Evolutionary conservation across 495 filamentous ascomycete species (phyloP).

Genomic region (Aspergillus wentii): DNA sequence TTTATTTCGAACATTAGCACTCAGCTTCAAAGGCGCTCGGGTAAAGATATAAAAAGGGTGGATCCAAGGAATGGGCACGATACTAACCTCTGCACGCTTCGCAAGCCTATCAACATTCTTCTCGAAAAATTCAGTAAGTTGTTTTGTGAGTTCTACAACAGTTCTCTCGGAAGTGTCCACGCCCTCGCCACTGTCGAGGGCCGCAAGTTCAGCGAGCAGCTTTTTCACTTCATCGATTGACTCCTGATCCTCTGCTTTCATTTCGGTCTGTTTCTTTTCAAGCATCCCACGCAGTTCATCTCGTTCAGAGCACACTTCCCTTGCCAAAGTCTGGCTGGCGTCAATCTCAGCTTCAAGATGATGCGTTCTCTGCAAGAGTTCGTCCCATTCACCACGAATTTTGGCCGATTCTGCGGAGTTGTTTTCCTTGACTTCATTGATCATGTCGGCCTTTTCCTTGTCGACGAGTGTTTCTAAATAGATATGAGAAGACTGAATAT

Average conservation of each 20-base stretch:
- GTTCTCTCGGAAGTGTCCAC: constrained; percentile 32
- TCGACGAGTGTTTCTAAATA: constrained; percentile 38
- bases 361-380: constrained; percentile 31
- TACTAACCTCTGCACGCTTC: constrained; percentile 44
- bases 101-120: constrained; percentile 42
- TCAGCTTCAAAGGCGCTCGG: constrained; percentile 1
- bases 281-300: constrained; percentile 40
- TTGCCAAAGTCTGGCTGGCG: constrained; percentile 32
- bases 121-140: constrained; percentile 39
- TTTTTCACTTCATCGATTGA: constrained; percentile 41
- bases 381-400: constrained; percentile 42
- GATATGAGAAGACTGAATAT: constrained; percentile 19
- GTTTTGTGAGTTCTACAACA: constrained; percentile 35
- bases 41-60: neutral
- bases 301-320: constrained; percentile 37
- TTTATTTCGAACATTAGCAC: constrained; percentile 8
- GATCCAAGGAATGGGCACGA: neutral
- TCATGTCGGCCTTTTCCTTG: constrained; percentile 44
- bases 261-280: constrained; percentile 33
- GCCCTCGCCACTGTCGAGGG: constrained; percentile 25
- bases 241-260: constrained; percentile 36
- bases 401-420: constrained; percentile 39
- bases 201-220: constrained; percentile 37
- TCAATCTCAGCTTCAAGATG: constrained; percentile 39
- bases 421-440: constrained; percentile 43